Evolutionary conservation across 441 rosid genomes (phyloP).

Genomic region (Brassica balearica): DNA sequence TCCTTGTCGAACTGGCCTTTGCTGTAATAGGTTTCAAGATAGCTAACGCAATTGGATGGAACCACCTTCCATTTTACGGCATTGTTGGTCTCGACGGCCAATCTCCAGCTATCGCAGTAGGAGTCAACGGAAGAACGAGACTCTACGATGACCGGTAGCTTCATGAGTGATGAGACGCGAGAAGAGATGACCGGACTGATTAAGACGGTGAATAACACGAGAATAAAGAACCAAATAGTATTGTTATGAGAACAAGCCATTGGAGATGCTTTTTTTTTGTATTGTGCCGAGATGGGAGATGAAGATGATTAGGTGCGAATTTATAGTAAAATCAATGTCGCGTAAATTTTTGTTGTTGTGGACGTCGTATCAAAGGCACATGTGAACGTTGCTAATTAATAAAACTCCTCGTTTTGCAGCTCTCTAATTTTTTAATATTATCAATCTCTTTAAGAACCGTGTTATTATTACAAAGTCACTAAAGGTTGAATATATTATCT

Average conservation of each 20-base stretch:
- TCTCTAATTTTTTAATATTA: background rate
- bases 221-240: background rate
- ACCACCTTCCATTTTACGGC: slow-evolving; percentile 63
- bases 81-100: slow-evolving; percentile 82
- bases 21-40: slow-evolving; percentile 53
- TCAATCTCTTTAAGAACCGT: background rate
- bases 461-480: slow-evolving; percentile 6
- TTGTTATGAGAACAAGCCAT: slow-evolving; percentile 21
- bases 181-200: slow-evolving; percentile 16
- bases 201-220: slow-evolving; percentile 1
- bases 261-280: background rate
- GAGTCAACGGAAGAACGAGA: slow-evolving; percentile 41
- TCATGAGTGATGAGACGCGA: slow-evolving; percentile 48
- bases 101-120: slow-evolving; percentile 87
- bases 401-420: background rate
- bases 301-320: slow-evolving; percentile 12
- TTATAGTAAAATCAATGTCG: background rate
- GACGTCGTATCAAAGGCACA: background rate
- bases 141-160: slow-evolving; percentile 38
- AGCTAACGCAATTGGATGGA: slow-evolving; percentile 58
- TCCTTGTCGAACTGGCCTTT: slow-evolving; percentile 58
- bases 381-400: background rate
- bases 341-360: background rate
- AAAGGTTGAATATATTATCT: background rate
- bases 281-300: slow-evolving; percentile 11